Conservation (phyloP, 1,139 yeast species). For the Suhomyces coccinellae region DNA sequence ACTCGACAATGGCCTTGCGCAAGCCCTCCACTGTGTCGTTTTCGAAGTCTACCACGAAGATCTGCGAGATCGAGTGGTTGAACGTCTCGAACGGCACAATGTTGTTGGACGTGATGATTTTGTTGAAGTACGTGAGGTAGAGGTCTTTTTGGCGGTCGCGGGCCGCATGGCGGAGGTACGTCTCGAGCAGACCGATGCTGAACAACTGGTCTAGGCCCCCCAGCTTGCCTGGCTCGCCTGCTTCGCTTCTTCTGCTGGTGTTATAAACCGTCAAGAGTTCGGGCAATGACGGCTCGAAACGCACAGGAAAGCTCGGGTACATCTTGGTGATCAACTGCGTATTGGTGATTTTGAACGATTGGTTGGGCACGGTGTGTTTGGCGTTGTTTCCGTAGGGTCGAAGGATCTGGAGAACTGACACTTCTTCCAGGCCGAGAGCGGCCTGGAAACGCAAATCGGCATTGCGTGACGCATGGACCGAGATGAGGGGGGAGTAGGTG, state of each 20-base stretch:
- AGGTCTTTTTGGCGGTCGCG: conserved; percentile 27
- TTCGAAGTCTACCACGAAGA: conserved; percentile 59
- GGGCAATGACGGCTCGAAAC: conserved; percentile 45
- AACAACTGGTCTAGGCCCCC: conserved; percentile 32
- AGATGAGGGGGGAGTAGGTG: conserved; percentile 58
- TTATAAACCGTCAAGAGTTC: conserved; percentile 38
- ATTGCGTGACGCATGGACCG: conserved; percentile 53
- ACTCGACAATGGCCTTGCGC: conserved; percentile 38
- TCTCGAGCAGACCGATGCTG: conserved; percentile 43
- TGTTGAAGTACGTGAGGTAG: conserved; percentile 61
- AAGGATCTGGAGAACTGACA: conserved; percentile 37
- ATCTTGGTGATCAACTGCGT: conserved; percentile 44
- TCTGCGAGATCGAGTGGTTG: conserved; percentile 83
- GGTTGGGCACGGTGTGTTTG: conserved; percentile 38
- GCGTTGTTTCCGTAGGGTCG: conserved; percentile 51
- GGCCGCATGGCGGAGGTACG: conserved; percentile 26
- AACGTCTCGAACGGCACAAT: conserved; percentile 84
- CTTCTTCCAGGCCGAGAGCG: conserved; percentile 30
- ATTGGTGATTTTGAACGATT: conserved; percentile 41
- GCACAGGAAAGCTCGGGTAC: conserved; percentile 46
- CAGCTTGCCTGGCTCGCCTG: conserved; percentile 11
- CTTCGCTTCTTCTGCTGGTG: conserved; percentile 16
- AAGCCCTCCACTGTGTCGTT: conserved; percentile 52
- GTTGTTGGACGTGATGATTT: conserved; percentile 59
- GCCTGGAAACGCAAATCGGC: conserved; percentile 50